Conservation (phyloP, 148 eudicot genomes). For the Polygonum maritimum region DNA sequence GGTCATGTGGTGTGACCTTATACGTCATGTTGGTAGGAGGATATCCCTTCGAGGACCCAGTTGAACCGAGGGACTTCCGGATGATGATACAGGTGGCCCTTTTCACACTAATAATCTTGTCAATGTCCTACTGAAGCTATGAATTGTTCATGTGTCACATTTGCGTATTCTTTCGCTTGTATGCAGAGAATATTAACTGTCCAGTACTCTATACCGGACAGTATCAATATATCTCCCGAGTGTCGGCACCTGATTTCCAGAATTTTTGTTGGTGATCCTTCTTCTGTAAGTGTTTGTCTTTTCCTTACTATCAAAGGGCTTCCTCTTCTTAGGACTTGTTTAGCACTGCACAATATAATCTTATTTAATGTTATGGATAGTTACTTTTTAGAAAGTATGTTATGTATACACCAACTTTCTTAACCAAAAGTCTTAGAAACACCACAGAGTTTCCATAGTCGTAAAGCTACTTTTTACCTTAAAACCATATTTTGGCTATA, state of each 20-base stretch:
- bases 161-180: neutral
- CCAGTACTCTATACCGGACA: conserved; percentile 80
- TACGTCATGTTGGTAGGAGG: conserved; percentile 97
- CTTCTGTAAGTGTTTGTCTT: conserved; percentile 38
- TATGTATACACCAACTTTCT: too few species aligned
- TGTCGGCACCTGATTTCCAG: conserved; percentile 80
- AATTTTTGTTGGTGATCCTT: conserved; percentile 68
- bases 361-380: too few species aligned
- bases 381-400: too few species aligned
- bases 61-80: conserved; percentile 77
- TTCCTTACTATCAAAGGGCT: neutral
- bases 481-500: too few species aligned
- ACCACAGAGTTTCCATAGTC: too few species aligned
- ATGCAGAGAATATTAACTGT: conserved; percentile 74
- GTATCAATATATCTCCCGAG: conserved; percentile 70
- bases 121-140: neutral
- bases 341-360: too few species aligned
- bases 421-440: too few species aligned
- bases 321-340: neutral
- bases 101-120: neutral
- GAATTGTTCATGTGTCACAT: neutral
- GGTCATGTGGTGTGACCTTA: conserved; percentile 97
- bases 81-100: conserved; percentile 66
- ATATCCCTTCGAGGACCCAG: conserved; percentile 94
- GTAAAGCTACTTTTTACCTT: too few species aligned